Evolutionary conservation across 768 basidiomycete species (phyloP).

Genomic region (Boletus vermiculosoides): DNA sequence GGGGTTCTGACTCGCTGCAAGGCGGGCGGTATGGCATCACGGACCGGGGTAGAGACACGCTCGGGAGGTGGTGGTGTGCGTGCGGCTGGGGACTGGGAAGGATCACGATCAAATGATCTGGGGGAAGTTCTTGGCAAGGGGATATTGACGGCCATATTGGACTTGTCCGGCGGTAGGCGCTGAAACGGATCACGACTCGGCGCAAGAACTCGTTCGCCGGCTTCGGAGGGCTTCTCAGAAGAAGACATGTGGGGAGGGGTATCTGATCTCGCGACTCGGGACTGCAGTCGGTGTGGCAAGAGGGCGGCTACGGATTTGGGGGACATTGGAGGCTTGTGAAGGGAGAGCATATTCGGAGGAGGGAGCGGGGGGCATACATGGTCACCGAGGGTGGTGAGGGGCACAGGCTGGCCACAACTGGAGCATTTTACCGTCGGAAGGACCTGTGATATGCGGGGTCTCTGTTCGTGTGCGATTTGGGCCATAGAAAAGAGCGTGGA

Average conservation of each 20-base stretch:
- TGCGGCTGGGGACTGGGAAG: not conserved
- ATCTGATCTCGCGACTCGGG: constrained; percentile 36
- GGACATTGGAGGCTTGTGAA: constrained; percentile 36
- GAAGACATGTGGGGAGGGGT: constrained; percentile 7
- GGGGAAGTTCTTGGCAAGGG: constrained; percentile 3
- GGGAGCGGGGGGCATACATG: constrained; percentile 68
- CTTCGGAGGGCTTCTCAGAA: constrained; percentile 8
- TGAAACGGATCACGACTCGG: constrained; percentile 29
- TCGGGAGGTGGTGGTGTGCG: constrained; percentile 12
- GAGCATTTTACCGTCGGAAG: constrained; percentile 87
- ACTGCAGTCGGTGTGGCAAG: constrained; percentile 50
- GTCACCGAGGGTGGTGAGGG: constrained; percentile 70
- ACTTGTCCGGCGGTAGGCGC: constrained; percentile 25
- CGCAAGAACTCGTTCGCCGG: constrained; percentile 4
- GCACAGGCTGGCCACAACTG: constrained; percentile 67
- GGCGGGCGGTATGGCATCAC: constrained; percentile 14
- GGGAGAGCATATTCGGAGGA: constrained; percentile 37
- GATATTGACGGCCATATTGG: constrained; percentile 7
- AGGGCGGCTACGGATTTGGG: constrained; percentile 44
- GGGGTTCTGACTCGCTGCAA: constrained; percentile 21
- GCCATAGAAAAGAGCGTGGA: constrained; percentile 28
- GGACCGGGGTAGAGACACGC: constrained; percentile 16
- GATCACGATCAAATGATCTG: constrained; percentile 6
- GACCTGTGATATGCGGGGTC: constrained; percentile 52
- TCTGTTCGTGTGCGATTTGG: constrained; percentile 16